Evolutionary conservation across 352 stramenopile genomes (phyloP).

Genomic region (Globisporangium middletonii): DNA sequence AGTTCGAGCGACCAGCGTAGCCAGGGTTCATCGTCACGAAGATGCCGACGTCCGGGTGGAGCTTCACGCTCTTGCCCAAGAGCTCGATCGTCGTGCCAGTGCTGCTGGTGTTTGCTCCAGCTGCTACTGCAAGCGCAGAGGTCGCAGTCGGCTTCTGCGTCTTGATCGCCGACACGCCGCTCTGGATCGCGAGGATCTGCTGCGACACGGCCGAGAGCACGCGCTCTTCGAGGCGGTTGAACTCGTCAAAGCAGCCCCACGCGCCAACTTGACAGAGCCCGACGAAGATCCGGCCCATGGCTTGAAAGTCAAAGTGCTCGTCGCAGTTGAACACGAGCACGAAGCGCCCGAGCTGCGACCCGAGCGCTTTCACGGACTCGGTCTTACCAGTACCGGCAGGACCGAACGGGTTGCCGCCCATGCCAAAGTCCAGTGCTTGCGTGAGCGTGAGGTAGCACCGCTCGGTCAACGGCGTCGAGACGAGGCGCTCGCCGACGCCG

Average conservation of each 20-base stretch:
- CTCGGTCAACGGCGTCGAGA: conserved; percentile 99
- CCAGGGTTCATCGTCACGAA: conserved; percentile 99
- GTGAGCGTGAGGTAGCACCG: conserved; percentile 99
- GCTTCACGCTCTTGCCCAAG: conserved; percentile 91
- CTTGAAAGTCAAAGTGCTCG: conserved; percentile 99
- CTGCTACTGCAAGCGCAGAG: conserved; percentile 11
- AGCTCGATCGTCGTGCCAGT: conserved; percentile 88
- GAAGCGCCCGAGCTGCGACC: conserved; percentile 97
- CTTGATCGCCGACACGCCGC: conserved; percentile 90
- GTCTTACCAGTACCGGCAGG: conserved; percentile 99
- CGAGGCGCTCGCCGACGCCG: conserved; percentile 98
- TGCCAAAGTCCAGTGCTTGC: conserved; percentile 97
- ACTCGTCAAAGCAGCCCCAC: conserved; percentile 99
- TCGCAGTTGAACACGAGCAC: conserved; percentile 99
- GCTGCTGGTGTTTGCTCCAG: conserved; percentile 9
- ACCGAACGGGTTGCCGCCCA: conserved; percentile 98
- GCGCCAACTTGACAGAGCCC: conserved; percentile 99
- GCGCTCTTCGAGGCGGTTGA: conserved; percentile 99
- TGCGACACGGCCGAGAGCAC: conserved; percentile 99
- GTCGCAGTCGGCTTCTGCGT: conserved; percentile 33
- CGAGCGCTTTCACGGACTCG: conserved; percentile 99
- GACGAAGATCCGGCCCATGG: conserved; percentile 99
- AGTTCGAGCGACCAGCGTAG: conserved; percentile 97
- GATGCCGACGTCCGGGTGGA: conserved; percentile 98
- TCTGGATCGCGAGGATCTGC: conserved; percentile 99